Evolutionary conservation across 2,329 filamentous ascomycete genomes (phyloP).

Genomic region (Alternaria sp.): DNA sequence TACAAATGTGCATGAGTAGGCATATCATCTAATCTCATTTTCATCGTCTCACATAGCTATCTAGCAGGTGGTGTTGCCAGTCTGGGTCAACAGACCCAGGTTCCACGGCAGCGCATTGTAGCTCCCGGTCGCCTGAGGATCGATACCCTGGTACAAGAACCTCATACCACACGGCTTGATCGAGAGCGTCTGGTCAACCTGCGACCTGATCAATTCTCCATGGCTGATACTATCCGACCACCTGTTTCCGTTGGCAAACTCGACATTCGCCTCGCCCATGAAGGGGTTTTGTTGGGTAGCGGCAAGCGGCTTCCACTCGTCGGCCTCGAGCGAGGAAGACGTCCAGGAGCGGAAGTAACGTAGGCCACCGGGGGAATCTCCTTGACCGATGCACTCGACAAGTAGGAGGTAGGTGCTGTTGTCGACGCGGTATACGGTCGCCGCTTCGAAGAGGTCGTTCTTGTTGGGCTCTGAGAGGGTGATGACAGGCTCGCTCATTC

Average conservation of each 20-base stretch:
- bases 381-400: slow-evolving; percentile 49
- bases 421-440: slow-evolving; percentile 47
- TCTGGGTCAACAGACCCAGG: slow-evolving; percentile 44
- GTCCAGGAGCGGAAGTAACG: slow-evolving; percentile 54
- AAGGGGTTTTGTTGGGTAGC: slow-evolving; percentile 49
- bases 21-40: neutral
- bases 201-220: slow-evolving; percentile 43
- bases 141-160: slow-evolving; percentile 51
- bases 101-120: slow-evolving; percentile 51
- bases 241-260: slow-evolving; percentile 36
- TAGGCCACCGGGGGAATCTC: slow-evolving; percentile 25
- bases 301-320: slow-evolving; percentile 44
- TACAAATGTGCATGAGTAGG: neutral
- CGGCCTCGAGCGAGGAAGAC: slow-evolving; percentile 37
- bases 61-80: neutral
- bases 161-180: slow-evolving; percentile 44
- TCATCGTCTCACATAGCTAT: neutral
- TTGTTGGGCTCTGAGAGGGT: slow-evolving; percentile 36
- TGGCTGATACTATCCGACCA: slow-evolving; percentile 51
- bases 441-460: slow-evolving; percentile 47
- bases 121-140: slow-evolving; percentile 33
- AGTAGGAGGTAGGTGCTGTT: slow-evolving; percentile 46
- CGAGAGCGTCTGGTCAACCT: slow-evolving; percentile 49
- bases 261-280: slow-evolving; percentile 47
- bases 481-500: slow-evolving; percentile 49